Base-by-base conservation (phyloP, 2,329 filamentous ascomycete species). In the Monosporascus ibericus region DNA sequence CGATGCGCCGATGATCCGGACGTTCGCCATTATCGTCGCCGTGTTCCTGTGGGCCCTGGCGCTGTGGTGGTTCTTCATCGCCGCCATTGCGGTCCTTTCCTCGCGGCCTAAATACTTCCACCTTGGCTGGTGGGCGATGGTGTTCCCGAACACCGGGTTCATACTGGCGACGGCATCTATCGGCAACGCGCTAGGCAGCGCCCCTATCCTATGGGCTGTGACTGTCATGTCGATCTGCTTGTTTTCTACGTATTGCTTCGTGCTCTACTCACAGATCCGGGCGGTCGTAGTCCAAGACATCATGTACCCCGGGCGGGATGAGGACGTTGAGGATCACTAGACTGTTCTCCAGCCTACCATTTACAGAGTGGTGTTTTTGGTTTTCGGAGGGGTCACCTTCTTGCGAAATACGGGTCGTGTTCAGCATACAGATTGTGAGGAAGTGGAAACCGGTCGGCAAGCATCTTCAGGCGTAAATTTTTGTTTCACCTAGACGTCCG, bases 21-120 rank as follows among this genome's bases (percentile, higher is more conserved):
- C 72, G 6, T 68, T 78, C 51, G 75, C 77, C 3, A 54, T 79
- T 0, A 66, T 80, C 17, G 64, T 65, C 2, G 78, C 76, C 2
- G 72, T 88, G 7, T 81, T 79, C 58, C 70, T 90, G 9, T 90
- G 86, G 86, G 78, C 81, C 0, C 65, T 89, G 22, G 74, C 74
- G 48, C 63, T 77, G 15, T 84, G 82, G 79, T 81, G 78, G 77
- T 84, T 81, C 63, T 72, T 70, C 50, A 74, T 80, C 42, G 75
- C 74, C 3, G 62, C 72, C 18, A 64, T 79, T 34, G 75, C 77
- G 3, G 73, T 79, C 1, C 47, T 74, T 49, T 69, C 59, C 63
- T 70, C 71, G 11, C 75, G 72, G 5, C 72, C 77, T 59, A 75
- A 73, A 63, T 69, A 71, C 56, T 84, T 84, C 58, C 78, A 82